Base-by-base conservation (phyloP, 2,329 filamentous ascomycete species). In the Blastomyces parvus region DNA sequence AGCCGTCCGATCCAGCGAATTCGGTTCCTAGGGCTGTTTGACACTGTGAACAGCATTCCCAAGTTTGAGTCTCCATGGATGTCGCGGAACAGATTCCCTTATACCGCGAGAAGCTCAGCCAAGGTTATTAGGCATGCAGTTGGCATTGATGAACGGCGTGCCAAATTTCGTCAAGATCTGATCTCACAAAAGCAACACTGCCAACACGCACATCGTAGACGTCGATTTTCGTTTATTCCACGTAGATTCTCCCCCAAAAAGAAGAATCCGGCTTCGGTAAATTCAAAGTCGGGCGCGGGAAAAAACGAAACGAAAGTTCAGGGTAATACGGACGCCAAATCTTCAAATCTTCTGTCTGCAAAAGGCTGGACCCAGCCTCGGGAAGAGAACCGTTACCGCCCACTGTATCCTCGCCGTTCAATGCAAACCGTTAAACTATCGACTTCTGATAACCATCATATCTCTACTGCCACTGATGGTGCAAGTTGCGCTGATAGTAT, bases 1-100 rank as follows among this genome's bases (percentile, higher is more conserved):
- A 82, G 79, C 66, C 77, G 78, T 46, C 69, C 72, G 25, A 77
- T 79, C 52, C 78, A 82, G 60, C 66, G 67, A 55, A 77, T 83
- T 5, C 80, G 80, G 67, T 83, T 84, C 69, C 77, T 84, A 17
- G 82, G 82, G 1, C 73, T 83, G 52, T 84, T 81, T 74, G 82
- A 84, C 66, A 81, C 79, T 60, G 82, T 84, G 53, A 82, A 81
- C 68, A 81, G 78, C 2, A 80, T 83, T 7, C 69, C 70, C 11
- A 66, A 66, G 36, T 70, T 74, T 53, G 71, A 74, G 48, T 64
- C 71, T 44, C 71, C 73, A 13, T 71, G 78, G 9, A 74, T 79
- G 33, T 62, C 64, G 52, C 60, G 66, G 53, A 68, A 59, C 40
- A 67, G 64, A 52, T 68, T 67, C 52, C 66, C 66, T 13, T 68